Percentiles rank a stretch among this genome's conserved stretches.
These are phyloP conservation scores for Candolleomyces aberdarensis DNA, from an alignment of 768 basidiomycete genomes.

Conservation along the genomic window DNA sequence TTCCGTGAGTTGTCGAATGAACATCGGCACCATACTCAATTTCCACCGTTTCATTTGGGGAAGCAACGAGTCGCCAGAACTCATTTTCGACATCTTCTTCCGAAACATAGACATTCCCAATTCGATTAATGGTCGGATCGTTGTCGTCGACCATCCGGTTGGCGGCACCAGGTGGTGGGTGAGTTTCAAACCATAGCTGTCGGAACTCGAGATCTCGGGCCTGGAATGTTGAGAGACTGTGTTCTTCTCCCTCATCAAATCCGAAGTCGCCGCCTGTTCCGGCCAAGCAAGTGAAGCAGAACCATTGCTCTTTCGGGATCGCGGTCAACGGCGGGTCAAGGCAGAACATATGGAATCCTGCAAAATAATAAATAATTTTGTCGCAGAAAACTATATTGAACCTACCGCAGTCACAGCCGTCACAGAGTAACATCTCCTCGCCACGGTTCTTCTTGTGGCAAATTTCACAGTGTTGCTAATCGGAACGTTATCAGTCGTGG, in stretches of 20 bases:
- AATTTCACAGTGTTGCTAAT: constrained; percentile 86
- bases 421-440: constrained; percentile 81
- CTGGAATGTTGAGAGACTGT: constrained; percentile 87
- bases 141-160: constrained; percentile 38
- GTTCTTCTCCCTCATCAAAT: constrained; percentile 97
- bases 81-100: constrained; percentile 93
- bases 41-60: constrained; percentile 87
- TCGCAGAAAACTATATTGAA: constrained; percentile 8
- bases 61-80: constrained; percentile 96
- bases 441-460: constrained; percentile 87
- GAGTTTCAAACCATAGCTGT: constrained; percentile 81
- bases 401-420: constrained; percentile 44
- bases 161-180: constrained; percentile 48
- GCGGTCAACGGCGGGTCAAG: constrained; percentile 83
- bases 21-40: constrained; percentile 99
- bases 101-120: constrained; percentile 64
- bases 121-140: constrained; percentile 44
- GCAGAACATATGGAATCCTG: constrained; percentile 97
- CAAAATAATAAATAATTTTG: constrained; percentile 5
- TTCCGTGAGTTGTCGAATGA: constrained; percentile 95
- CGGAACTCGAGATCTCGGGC: constrained; percentile 89
- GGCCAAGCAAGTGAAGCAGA: constrained; percentile 87
- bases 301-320: constrained; percentile 96
- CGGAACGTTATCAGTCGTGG: constrained; percentile 23
- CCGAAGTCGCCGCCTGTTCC: constrained; percentile 95